Base-by-base conservation (phyloP, 1,139 yeast species). In the Barnettozyma hawaiiensis region DNA sequence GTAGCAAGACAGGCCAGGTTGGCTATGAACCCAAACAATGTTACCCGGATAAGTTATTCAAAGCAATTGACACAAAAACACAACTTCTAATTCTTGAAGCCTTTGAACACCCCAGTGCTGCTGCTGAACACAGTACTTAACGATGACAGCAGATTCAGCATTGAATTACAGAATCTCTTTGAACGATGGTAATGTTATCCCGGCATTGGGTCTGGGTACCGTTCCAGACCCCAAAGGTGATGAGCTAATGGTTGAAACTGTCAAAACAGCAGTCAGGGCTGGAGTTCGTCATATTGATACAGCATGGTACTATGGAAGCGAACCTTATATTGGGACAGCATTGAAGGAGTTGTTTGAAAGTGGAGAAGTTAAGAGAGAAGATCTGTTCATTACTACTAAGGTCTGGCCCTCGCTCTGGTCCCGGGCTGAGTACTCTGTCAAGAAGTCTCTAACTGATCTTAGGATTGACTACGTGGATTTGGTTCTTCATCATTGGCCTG, bases 401-500 rank as follows among this genome's bases (percentile, higher is more conserved):
- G 80, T 78, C 5, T 78, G 84, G 83, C 73, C 73, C 35, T 54
- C 64, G 12, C 59, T 66, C 39, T 75, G 73, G 59, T 53, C 64
- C 40, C 53, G 60, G 16, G 68, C 65, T 4, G 62, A 54, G 21
- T 52, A 50, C 15, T 69, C 73, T 0, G 49, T 71, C 26, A 60
- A 67, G 23, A 57, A 54, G 26, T 69, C 73, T 1, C 56, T 71
- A 52, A 50, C 59, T 37, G 63, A 58, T 65, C 58, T 77, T 46
- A 75, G 76, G 1, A 40, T 77, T 36, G 84, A 77, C 21, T 78
- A 79, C 49, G 79, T 77, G 29, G 84, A 79, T 55, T 61, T 78
- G 45, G 62, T 72, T 7, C 65, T 79, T 47, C 82, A 76, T 47
- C 85, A 79, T 55, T 79, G 84, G 84, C 85, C 85, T 6, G 45